phyloP scores from a whole-genome alignment of 257 asterid species.

The Solanum chiquidenum region DNA sequence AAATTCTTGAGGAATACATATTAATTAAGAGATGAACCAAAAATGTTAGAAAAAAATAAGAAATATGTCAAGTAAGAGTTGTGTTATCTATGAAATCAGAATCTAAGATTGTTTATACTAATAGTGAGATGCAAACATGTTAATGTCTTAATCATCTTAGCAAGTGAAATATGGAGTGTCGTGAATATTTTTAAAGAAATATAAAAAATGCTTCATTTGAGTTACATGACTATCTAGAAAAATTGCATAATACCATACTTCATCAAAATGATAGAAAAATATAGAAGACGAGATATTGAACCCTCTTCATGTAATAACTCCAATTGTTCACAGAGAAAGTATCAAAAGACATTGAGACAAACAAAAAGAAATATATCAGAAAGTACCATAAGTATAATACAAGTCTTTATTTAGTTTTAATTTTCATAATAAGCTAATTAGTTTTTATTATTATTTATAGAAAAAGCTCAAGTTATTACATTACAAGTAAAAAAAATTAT shows the following conservation, averaged over 20 bases:
- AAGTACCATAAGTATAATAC: not conserved
- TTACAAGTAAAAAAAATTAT: not conserved
- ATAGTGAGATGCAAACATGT: not conserved
- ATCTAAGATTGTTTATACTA: not conserved
- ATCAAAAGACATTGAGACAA: not conserved
- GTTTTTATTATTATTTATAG: not conserved
- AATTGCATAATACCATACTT: not conserved
- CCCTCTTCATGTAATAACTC: not conserved
- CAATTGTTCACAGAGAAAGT: not conserved
- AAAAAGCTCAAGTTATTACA: not conserved
- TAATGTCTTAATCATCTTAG: not conserved
- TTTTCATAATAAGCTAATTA: not conserved
- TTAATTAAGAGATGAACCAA: not conserved
- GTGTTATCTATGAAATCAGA: not conserved
- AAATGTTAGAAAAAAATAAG: not conserved
- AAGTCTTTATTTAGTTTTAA: not conserved
- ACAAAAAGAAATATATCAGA: not conserved
- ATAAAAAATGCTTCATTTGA: not conserved
- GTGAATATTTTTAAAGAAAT: not conserved
- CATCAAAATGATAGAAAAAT: not conserved
- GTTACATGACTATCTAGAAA: not conserved
- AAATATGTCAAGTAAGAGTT: not conserved
- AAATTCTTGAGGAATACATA: not conserved
- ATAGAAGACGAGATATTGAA: not conserved
- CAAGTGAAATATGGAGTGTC: not conserved